Evolutionary conservation across 192 early-diverging fungal species (phyloP), one percentile per base, ranked within the genome.

Genomic region (Entomortierella beljakovae): DNA sequence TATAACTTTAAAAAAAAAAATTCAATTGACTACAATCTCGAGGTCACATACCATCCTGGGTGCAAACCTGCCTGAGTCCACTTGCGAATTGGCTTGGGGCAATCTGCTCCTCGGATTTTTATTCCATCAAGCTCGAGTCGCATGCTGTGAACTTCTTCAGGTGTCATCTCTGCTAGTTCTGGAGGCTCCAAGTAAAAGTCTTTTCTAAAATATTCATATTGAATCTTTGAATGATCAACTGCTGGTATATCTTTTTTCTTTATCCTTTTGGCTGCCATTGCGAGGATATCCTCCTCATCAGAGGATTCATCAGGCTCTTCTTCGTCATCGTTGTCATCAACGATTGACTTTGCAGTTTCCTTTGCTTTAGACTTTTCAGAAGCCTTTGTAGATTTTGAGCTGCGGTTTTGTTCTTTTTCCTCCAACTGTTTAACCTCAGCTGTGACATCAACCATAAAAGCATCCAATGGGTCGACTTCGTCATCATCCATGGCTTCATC

Each of bases 61-160:
- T 96, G 97, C n/a, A 98, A 83, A 22, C 98, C 98, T 83, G 95
- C 96, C 60, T 98, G 94, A 10, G 96, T 94, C 97, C 97, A 98
- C 80, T 92, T 94, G 34, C 90, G 84, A 26, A 96, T 93, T 1
- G 98, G 97, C 79, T 99, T 98, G 1, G 98, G 97, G 57, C 94
- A 94, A 32, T 94, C 86, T 2, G 89, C 87, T 40, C 97, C 79
- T 28, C 96, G 92, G 58, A 98, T 93, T 75, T 97, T 98, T 68
- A 98, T 96, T 0, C 94, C 97, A 34, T 95, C 96, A 38, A 98
- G 79, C 64, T 97, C 96, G 18, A 88, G 75, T 13, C 97, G 90
- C 74, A 94, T 85, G 53, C 87, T 83, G 26, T 96, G 93, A 5
- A 99, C 95, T 49, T 98, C 91, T 38, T 92, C 96, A 0, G 80